A percentile compares a stretch with the other conserved stretches of the same genome.
Conservation (phyloP, 2,329 filamentous ascomycete species). For the Ceratocystis eucalypticola region DNA sequence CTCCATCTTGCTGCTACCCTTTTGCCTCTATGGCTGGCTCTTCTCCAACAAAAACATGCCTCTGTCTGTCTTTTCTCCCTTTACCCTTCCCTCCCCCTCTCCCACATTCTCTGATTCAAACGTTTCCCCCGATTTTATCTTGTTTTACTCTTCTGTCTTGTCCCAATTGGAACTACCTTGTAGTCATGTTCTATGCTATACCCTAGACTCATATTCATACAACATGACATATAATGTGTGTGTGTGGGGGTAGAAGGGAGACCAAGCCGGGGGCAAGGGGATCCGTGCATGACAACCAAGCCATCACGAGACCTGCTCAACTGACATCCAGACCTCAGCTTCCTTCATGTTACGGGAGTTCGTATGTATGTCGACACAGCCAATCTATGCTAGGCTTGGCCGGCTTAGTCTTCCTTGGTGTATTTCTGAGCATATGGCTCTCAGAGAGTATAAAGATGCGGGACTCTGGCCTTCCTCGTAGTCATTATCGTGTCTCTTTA, state of each 20-base stretch:
- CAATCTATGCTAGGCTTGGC: neutral
- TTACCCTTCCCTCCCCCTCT: neutral
- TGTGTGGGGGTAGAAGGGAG: neutral
- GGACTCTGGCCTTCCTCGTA: neutral
- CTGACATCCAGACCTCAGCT: slow-evolving; percentile 23
- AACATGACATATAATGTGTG: neutral
- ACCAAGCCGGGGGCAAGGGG: neutral
- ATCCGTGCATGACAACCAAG: slow-evolving; percentile 2
- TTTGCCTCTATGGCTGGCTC: too few species aligned
- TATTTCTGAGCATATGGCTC: neutral
- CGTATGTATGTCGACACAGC: neutral
- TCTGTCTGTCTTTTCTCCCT: neutral
- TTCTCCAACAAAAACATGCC: too few species aligned
- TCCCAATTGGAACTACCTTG: neutral
- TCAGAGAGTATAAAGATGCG: neutral
- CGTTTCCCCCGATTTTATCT: neutral
- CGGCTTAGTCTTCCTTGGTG: neutral
- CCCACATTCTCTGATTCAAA: neutral
- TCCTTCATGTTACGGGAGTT: slow-evolving; percentile 20
- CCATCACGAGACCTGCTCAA: neutral
- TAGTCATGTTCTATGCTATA: neutral
- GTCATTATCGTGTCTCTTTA: neutral
- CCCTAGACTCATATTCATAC: neutral
- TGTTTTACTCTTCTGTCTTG: neutral
- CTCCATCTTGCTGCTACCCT: too few species aligned